These are phyloP conservation scores for Cryptococcus sp. DNA, from an alignment of 1,284 basidiomycete genomes.

Conservation along the genomic window DNA sequence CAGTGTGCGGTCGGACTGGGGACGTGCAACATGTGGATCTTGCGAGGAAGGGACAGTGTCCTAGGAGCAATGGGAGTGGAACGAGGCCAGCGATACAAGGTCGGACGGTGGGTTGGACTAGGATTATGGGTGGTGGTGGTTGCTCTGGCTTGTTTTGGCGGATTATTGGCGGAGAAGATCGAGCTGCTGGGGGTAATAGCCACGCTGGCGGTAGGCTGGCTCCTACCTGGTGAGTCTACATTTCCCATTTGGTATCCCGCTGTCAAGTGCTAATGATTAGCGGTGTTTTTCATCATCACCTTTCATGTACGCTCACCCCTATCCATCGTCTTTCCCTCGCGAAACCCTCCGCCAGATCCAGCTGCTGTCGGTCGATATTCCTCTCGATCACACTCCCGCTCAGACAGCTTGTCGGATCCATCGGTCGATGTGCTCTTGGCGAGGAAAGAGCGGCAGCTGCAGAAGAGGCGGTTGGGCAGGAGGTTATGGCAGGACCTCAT, in stretches of 20 bases:
- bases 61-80: conserved; percentile 36
- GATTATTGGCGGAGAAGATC: conserved; percentile 39
- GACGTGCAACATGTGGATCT: conserved; percentile 37
- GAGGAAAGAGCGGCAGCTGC: conserved; percentile 46
- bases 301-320: conserved; percentile 48
- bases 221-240: conserved; percentile 41
- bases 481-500: conserved; percentile 48
- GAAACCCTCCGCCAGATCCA: conserved; percentile 6
- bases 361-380: neutral
- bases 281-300: conserved; percentile 48
- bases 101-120: conserved; percentile 39
- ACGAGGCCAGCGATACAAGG: conserved; percentile 33
- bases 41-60: conserved; percentile 42
- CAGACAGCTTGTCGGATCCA: conserved; percentile 33
- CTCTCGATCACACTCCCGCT: conserved; percentile 18
- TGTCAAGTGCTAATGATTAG: conserved; percentile 19
- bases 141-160: conserved; percentile 34
- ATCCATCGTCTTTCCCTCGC: conserved; percentile 45
- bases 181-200: conserved; percentile 41
- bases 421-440: conserved; percentile 44
- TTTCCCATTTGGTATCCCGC: neutral
- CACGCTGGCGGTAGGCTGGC: conserved; percentile 42
- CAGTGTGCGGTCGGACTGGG: conserved; percentile 36
- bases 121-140: conserved; percentile 39
- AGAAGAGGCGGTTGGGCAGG: conserved; percentile 43